These are phyloP conservation scores for Pestalotiopsis sp. DNA, from an alignment of 2,329 filamentous ascomycete genomes.

Conservation along the genomic window DNA sequence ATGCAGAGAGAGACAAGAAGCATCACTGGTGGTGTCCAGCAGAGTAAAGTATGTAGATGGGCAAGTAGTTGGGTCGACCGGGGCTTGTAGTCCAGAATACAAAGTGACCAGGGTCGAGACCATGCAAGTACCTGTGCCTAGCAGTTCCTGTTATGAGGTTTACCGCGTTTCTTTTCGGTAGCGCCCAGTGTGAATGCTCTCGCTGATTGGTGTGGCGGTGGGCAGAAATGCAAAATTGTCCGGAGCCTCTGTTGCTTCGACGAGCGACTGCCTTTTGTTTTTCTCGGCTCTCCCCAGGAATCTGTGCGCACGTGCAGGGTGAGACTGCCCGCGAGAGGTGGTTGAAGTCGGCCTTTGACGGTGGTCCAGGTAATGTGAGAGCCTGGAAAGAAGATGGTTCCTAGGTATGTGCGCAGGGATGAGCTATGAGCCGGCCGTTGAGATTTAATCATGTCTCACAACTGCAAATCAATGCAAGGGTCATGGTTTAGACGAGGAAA, in stretches of 20 bases:
- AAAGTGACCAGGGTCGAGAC: slow-evolving; percentile 26
- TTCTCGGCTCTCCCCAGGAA: slow-evolving; percentile 15
- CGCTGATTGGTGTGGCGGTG: slow-evolving; percentile 8
- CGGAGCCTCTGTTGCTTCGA: slow-evolving; percentile 10
- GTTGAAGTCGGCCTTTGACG: neutral
- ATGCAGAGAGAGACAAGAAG: slow-evolving; percentile 30
- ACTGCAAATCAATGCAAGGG: slow-evolving; percentile 12
- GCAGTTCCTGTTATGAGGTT: slow-evolving; percentile 5
- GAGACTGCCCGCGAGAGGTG: slow-evolving; percentile 23
- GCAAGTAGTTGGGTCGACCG: neutral
- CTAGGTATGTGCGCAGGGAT: neutral
- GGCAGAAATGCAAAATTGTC: slow-evolving; percentile 8
- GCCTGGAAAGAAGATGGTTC: neutral
- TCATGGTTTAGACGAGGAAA: neutral
- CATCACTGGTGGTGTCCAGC: slow-evolving; percentile 24
- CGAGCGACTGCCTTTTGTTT: slow-evolving; percentile 4
- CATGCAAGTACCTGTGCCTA: slow-evolving; percentile 27
- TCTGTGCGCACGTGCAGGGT: slow-evolving; percentile 19
- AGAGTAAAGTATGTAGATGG: slow-evolving; percentile 22
- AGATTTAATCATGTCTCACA: slow-evolving; percentile 11
- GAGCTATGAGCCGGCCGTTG: slow-evolving; percentile 12
- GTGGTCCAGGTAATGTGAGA: neutral
- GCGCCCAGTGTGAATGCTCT: neutral
- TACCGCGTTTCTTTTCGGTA: slow-evolving; percentile 7
- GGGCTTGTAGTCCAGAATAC: slow-evolving; percentile 28